These are phyloP conservation scores for Schizonepeta tenuifolia DNA, from an alignment of 257 asterid genomes.

Conservation along the genomic window DNA sequence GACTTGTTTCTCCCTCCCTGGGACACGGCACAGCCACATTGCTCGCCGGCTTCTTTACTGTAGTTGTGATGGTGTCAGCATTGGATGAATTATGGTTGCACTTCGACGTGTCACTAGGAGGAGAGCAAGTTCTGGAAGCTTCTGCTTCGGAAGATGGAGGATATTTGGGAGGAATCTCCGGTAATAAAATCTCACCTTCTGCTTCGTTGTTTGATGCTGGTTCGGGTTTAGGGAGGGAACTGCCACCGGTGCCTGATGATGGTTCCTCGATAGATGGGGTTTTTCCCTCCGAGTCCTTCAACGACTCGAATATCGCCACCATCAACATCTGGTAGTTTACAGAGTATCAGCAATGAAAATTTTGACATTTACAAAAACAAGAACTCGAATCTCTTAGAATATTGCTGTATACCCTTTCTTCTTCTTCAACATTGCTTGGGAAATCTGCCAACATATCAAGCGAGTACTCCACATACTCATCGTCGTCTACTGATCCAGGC, in stretches of 20 bases:
- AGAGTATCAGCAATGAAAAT: conserved; percentile 4
- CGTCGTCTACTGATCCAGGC: conserved; percentile 67
- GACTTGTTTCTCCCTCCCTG: conserved; percentile 39
- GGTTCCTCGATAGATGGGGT: conserved; percentile 34
- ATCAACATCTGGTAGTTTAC: conserved; percentile 67
- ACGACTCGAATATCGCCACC: conserved; percentile 79
- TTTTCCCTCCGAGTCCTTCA: conserved; percentile 57
- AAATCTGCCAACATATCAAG: conserved; percentile 71
- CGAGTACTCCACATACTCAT: conserved; percentile 79
- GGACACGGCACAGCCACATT: not conserved
- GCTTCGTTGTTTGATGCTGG: conserved; percentile 38
- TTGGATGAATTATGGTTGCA: conserved; percentile 14
- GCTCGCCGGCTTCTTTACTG: not conserved
- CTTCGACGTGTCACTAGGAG: conserved; percentile 19
- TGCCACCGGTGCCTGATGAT: conserved; percentile 37
- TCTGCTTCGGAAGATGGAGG: conserved; percentile 24
- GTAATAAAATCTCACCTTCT: not conserved
- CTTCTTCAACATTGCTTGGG: conserved; percentile 84
- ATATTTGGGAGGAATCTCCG: conserved; percentile 25
- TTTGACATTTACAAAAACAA: not conserved
- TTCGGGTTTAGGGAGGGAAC: conserved; percentile 37
- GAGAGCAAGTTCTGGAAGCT: conserved; percentile 31
- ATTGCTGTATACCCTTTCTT: conserved; percentile 63
- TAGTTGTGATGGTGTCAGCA: not conserved
- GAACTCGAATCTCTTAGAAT: not conserved